Evolutionary conservation across 306 rosid genomes (phyloP).

Genomic region (Acacia melanoxylon): DNA sequence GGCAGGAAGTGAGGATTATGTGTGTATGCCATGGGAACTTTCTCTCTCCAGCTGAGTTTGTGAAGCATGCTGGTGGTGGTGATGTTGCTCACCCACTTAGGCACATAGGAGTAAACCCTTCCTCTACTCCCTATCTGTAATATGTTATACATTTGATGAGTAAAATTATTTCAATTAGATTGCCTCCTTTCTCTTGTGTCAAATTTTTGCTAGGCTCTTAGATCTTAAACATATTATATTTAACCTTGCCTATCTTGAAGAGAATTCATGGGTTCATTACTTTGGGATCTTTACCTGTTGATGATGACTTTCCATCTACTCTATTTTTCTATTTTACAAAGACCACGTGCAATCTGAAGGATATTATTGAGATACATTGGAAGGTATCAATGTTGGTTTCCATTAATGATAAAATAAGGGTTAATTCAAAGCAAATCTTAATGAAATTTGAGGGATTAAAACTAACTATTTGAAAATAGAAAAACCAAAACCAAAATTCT

Average conservation of each 20-base stretch:
- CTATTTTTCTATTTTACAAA: background rate
- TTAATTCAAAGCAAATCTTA: too few species aligned
- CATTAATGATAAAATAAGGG: too few species aligned
- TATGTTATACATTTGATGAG: constrained; percentile 35
- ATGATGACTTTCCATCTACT: background rate
- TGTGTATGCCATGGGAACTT: constrained; percentile 94
- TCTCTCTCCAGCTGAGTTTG: constrained; percentile 94
- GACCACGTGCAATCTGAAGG: background rate
- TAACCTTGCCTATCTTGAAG: constrained; percentile 19
- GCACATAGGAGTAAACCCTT: constrained; percentile 85
- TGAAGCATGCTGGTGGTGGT: constrained; percentile 94
- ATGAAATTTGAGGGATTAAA: too few species aligned
- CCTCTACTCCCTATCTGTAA: constrained; percentile 56
- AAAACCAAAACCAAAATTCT: too few species aligned
- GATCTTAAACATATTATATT: constrained; percentile 25
- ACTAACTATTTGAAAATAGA: too few species aligned
- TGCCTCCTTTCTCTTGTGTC: constrained; percentile 6
- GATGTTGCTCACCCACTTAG: constrained; percentile 85
- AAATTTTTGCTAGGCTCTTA: constrained; percentile 23
- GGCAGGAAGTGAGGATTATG: constrained; percentile 93
- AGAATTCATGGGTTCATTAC: background rate
- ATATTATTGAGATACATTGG: background rate
- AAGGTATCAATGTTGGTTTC: background rate
- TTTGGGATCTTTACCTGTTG: background rate
- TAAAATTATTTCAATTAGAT: constrained; percentile 24